Percentiles rank a stretch among this genome's conserved stretches.
These are phyloP conservation scores for Prosopis cineraria DNA, from an alignment of 306 rosid species.

Conservation along the genomic window DNA sequence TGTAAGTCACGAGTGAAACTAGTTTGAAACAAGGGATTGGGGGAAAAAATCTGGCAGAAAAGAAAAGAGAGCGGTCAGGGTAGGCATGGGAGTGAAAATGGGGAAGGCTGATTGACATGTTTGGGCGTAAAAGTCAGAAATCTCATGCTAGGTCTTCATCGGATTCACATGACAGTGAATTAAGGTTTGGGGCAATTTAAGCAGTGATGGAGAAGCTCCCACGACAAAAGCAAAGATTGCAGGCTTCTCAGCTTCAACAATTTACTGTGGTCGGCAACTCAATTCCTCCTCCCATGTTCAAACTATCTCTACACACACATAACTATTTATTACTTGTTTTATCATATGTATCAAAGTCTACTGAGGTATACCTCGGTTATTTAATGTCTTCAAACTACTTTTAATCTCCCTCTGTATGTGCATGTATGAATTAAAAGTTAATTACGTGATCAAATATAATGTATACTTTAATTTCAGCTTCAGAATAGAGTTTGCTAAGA, in stretches of 20 bases:
- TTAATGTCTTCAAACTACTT: neutral
- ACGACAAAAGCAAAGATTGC: slow-evolving; percentile 40
- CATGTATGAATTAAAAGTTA: too few species aligned
- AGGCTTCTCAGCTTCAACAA: slow-evolving; percentile 44
- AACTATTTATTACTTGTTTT: neutral
- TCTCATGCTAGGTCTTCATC: neutral
- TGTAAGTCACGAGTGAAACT: neutral
- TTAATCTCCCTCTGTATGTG: neutral
- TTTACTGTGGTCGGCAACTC: slow-evolving; percentile 30
- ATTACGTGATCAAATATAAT: neutral
- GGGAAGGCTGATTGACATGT: slow-evolving; percentile 30
- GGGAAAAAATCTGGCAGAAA: neutral
- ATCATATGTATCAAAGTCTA: neutral
- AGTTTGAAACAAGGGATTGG: neutral
- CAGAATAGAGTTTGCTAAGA: neutral
- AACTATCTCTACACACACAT: too few species aligned
- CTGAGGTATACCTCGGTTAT: neutral
- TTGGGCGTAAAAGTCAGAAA: slow-evolving; percentile 46
- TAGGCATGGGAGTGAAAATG: slow-evolving; percentile 21
- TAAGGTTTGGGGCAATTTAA: neutral
- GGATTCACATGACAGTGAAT: neutral
- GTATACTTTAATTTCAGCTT: slow-evolving; percentile 11
- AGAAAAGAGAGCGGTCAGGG: neutral
- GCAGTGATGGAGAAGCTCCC: neutral
- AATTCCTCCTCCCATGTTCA: neutral